Base-by-base conservation (phyloP, 2,329 filamentous ascomycete genomes). In the Stemphylium lycopersici region DNA sequence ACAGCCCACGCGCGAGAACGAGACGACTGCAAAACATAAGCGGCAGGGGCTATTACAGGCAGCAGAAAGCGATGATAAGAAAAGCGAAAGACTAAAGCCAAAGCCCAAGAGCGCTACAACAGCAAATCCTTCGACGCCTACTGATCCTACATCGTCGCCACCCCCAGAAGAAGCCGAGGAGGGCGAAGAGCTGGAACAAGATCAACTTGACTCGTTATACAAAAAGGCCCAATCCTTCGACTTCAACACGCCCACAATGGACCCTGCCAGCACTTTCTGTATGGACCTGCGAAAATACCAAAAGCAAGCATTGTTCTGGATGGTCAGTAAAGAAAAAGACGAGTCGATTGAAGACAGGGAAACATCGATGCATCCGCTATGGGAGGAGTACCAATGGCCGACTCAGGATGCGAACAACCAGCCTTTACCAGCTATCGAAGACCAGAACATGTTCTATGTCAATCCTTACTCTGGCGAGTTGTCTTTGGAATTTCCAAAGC, bases 201-300 rank as follows among this genome's bases (percentile, higher is more conserved):
- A 96, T 66, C 95, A 99, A 71, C 87, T 99, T 3, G 95, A 99
- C 72, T 87, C 90, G 0, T 78, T 99, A 1, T 99, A 99, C 76
- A 91, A 89, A 69, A 99, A 99, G 71, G 95, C 95, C 0, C 95
- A 99, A 70, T 93, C 91, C 0, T 98, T 98, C 67, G 95, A 99
- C 73, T 98, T 99, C 69, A 86, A 87, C 70, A 97, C 93, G 0
- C 93, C 93, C 2, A 88, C 91, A 72, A 88, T 91, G 8, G 89
- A 96, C 65, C 93, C 95, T 8, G 86, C 90, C 5, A 82, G 88
- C 7, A 91, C 87, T 0, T 99, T 99, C 74, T 82, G 83, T 5
- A 87, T 99, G 87, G 82, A 87, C 33, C 80, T 99, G 24, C 87
- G 95, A 3, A 91, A 91, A 46, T 99, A 99, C 65, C 95, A 99